Evolutionary conservation across 805 yeast species (phyloP), one percentile per base, ranked within the genome.

Genomic region (Saccharomycopsis sp.): DNA sequence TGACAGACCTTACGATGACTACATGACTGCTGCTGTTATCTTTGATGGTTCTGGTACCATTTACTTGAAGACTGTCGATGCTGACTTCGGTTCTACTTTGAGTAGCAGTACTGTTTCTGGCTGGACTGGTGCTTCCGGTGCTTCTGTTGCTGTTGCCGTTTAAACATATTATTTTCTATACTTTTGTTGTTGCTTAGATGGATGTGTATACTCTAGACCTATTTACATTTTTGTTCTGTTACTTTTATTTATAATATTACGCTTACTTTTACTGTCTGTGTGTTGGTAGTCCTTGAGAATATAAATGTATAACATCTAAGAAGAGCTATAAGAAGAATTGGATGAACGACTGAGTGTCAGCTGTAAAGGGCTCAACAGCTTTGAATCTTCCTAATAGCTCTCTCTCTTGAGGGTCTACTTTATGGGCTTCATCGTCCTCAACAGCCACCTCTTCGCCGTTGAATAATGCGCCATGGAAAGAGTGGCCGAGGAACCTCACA

Each of bases 1-100:
- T 72, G 67, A 72, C 22, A 90, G 99, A 82, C 99, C 99, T 67
- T 80, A 87, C 52, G 68, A 76, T 62, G 78, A 83, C 20, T 76
- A 96, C 51, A 75, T 90, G 78, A 90, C 89, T 79, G 97, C 94
- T 68, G 98, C 97, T 65, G 97, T 82, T 61, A 76, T 94, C 69
- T 93, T 94, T 75, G 76, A 80, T 64, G 74, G 73, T 51, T 77
- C 80, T 61, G 75, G 78, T 62, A 63, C 73, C 47, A 78, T 90
- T 64, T 80, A 82, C 68, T 72, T 89, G 67, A 81, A 82, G 62
- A 74, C 78, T 63, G 81, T 91, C 58, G 85, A 82, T 67, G 83
- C 78, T 66, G 75, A 75, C 64, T 86, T 86, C 67, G 78, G 72
- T 63, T 68, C 81, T 52, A 70, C 83, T 52, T 76, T 91, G 64